Conservation (phyloP, 331 rosid species). For the Arachis monticola region DNA sequence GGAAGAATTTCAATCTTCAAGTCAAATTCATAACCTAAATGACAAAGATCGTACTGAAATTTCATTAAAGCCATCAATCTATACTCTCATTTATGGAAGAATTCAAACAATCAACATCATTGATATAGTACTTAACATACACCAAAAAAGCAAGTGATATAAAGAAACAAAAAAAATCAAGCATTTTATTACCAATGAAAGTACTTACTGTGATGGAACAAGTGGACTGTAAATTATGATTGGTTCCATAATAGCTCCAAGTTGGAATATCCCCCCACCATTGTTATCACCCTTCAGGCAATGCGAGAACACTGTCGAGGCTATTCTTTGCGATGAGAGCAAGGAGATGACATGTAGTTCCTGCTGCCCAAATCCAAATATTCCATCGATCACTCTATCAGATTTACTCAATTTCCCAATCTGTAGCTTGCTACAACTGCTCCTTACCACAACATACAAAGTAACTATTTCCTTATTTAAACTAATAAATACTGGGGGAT, state of each 20-base stretch:
- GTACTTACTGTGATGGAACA: constrained; percentile 79
- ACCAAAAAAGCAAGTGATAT: neutral
- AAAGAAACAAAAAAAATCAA: neutral
- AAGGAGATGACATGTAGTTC: constrained; percentile 78
- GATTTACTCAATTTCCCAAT: constrained; percentile 82
- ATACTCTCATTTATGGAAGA: neutral
- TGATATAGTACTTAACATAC: neutral
- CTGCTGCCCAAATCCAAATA: constrained; percentile 94
- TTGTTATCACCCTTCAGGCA: constrained; percentile 81
- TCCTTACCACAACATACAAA: constrained; percentile 41
- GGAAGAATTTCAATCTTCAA: constrained; percentile 1
- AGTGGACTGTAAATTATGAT: constrained; percentile 84
- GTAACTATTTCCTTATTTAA: constrained; percentile 37
- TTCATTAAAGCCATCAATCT: constrained; percentile 5
- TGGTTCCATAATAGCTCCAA: constrained; percentile 86
- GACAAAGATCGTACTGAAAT: neutral
- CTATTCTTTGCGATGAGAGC: constrained; percentile 71
- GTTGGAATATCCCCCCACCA: constrained; percentile 93
- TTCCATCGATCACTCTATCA: constrained; percentile 86
- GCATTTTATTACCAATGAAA: constrained; percentile 27
- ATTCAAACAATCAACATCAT: neutral
- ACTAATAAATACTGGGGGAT: constrained; percentile 4
- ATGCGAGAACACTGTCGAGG: constrained; percentile 88
- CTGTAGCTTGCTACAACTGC: constrained; percentile 87
- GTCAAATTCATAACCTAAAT: constrained; percentile 25